Percentiles rank a stretch among this genome's conserved stretches.
These are phyloP conservation scores for Botryotinia narcissicola DNA, from an alignment of 2,329 filamentous ascomycete species.

Conservation along the genomic window DNA sequence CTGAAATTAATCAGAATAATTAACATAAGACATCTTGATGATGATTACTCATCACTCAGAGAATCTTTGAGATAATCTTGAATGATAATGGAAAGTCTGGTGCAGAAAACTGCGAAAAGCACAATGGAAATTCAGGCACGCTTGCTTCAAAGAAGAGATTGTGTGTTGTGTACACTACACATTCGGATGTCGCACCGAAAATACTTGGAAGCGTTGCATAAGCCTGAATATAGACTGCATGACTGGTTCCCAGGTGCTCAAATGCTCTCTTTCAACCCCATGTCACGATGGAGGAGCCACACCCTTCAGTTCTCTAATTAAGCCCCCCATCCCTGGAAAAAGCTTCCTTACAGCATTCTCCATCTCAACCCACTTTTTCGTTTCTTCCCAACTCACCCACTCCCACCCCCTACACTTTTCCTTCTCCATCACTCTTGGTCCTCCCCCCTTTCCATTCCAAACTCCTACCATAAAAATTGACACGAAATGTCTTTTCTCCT, in stretches of 20 bases:
- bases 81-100: neutral
- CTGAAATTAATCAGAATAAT: neutral
- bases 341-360: neutral
- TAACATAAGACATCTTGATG: neutral
- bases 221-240: neutral
- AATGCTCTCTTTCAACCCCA: no score
- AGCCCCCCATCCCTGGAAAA: neutral
- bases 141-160: neutral
- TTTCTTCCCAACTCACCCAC: constrained; percentile 37
- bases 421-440: constrained; percentile 50
- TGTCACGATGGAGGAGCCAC: neutral
- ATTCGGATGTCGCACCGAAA: neutral
- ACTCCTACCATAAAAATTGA: constrained; percentile 64
- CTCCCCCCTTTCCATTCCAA: constrained; percentile 44
- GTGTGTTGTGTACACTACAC: neutral
- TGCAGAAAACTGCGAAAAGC: neutral
- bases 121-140: neutral
- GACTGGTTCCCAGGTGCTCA: neutral
- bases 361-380: neutral
- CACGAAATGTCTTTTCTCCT: constrained; percentile 57
- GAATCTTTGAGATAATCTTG: neutral
- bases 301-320: constrained; percentile 4
- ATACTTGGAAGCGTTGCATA: neutral
- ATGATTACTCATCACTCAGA: neutral
- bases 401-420: constrained; percentile 56